phyloP scores from a whole-genome alignment of 164 flowering plant genomes.

The Chimonanthus praecox region DNA sequence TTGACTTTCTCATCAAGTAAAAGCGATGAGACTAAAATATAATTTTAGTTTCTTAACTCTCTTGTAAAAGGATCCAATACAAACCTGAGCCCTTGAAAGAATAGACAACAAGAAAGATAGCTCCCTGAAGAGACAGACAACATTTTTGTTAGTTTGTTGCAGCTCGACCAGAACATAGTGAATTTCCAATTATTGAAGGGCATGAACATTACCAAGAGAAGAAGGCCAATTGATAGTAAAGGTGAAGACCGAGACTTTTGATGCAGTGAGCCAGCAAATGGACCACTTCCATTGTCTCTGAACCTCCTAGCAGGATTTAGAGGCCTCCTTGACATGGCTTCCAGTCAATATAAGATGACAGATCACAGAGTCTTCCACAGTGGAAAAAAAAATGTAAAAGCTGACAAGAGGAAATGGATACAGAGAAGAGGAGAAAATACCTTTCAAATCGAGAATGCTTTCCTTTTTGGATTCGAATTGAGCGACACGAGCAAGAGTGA shows the following conservation, averaged over 20 bases:
- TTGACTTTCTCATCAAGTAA: too few species aligned
- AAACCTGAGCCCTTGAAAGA: conserved; percentile 52
- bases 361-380: conserved; percentile 7
- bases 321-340: conserved; percentile 64
- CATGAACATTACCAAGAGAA: conserved; percentile 38
- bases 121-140: conserved; percentile 43
- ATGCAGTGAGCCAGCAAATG: conserved; percentile 46
- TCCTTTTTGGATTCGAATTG: too few species aligned
- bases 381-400: not conserved
- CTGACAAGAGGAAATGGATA: too few species aligned
- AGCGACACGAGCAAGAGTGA: too few species aligned
- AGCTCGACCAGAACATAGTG: too few species aligned
- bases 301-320: conserved; percentile 45
- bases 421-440: too few species aligned
- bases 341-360: not conserved
- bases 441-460: too few species aligned
- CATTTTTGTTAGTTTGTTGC: too few species aligned
- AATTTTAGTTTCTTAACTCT: too few species aligned
- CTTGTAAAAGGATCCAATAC: conserved; percentile 8
- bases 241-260: conserved; percentile 66
- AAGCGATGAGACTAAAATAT: too few species aligned
- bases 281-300: conserved; percentile 47
- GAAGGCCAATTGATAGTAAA: conserved; percentile 44
- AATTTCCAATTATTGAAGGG: not conserved
- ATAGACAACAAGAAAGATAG: conserved; percentile 48